Percentiles rank a stretch among this genome's conserved stretches.
Conservation (phyloP, 306 rosid species). For the Vigna hirtella region DNA sequence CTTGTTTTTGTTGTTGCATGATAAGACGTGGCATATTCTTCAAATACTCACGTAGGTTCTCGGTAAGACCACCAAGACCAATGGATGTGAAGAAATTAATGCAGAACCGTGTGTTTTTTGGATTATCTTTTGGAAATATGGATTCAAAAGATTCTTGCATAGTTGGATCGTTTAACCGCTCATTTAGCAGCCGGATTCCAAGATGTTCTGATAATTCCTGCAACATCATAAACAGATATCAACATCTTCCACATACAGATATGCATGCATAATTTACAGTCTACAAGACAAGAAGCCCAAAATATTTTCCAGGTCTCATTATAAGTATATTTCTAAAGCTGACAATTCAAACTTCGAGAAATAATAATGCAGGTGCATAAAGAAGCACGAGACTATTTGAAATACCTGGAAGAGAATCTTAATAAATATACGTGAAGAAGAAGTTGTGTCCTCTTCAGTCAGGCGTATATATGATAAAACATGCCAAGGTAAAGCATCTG, state of each 20-base stretch:
- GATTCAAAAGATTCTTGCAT: conserved; percentile 80
- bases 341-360: conserved; percentile 1
- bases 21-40: conserved; percentile 94
- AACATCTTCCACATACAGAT: conserved; percentile 31
- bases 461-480: conserved; percentile 77
- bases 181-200: conserved; percentile 73
- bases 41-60: conserved; percentile 84
- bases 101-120: conserved; percentile 88
- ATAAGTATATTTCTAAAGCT: conserved; percentile 9
- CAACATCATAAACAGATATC: conserved; percentile 48
- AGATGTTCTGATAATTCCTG: conserved; percentile 93
- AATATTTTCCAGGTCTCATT: neutral
- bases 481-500: conserved; percentile 92
- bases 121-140: conserved; percentile 83
- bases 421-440: conserved; percentile 86
- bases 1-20: conserved; percentile 82
- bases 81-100: conserved; percentile 95
- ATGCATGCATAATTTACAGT: conserved; percentile 5
- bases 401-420: conserved; percentile 92
- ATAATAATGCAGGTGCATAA: conserved; percentile 11
- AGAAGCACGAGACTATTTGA: conserved; percentile 20
- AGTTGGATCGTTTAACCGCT: conserved; percentile 65
- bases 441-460: conserved; percentile 92
- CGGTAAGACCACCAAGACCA: conserved; percentile 95
- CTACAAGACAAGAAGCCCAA: neutral